Conservation (phyloP, 2,329 filamentous ascomycete genomes). For the Penicillium expansum region DNA sequence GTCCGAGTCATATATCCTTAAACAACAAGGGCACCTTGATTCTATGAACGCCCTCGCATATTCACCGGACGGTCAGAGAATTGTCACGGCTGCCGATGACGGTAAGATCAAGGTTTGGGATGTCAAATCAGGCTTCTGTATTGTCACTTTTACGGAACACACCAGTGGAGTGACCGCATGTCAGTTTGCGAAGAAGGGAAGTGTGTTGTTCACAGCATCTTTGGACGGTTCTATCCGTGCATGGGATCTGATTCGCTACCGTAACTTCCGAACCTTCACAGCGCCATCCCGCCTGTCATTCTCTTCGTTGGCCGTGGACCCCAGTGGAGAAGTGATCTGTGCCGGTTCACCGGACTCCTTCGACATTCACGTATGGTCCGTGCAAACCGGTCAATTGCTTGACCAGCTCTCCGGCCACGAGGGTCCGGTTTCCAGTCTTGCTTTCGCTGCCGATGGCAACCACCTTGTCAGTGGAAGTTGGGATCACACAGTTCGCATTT, state of each 20-base stretch:
- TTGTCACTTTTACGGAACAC: conserved; percentile 97
- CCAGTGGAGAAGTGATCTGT: conserved; percentile 92
- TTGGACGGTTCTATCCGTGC: conserved; percentile 91
- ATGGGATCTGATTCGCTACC: conserved; percentile 93
- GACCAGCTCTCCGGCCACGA: conserved; percentile 91
- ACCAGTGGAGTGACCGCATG: conserved; percentile 88
- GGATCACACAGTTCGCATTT: conserved; percentile 93
- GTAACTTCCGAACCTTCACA: conserved; percentile 97
- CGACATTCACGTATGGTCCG: conserved; percentile 97
- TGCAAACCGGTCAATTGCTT: conserved; percentile 92
- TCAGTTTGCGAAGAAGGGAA: conserved; percentile 92
- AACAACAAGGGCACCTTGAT: conserved; percentile 97
- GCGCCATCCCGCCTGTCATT: conserved; percentile 89
- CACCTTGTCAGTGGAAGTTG: conserved; percentile 88
- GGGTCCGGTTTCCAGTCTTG: conserved; percentile 82
- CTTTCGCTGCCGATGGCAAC: conserved; percentile 83
- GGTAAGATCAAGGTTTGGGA: conserved; percentile 99
- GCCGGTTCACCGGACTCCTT: conserved; percentile 95
- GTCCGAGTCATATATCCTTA: conserved; percentile 96
- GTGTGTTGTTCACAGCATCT: conserved; percentile 92
- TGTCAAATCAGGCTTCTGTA: conserved; percentile 91
- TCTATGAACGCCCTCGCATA: conserved; percentile 92
- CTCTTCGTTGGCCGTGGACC: conserved; percentile 92
- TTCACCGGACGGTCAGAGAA: conserved; percentile 86
- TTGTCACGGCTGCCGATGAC: conserved; percentile 92